Percentiles rank a stretch among this genome's conserved stretches.
Conservation (phyloP, 306 rosid species). For the Castanea mollissima region DNA sequence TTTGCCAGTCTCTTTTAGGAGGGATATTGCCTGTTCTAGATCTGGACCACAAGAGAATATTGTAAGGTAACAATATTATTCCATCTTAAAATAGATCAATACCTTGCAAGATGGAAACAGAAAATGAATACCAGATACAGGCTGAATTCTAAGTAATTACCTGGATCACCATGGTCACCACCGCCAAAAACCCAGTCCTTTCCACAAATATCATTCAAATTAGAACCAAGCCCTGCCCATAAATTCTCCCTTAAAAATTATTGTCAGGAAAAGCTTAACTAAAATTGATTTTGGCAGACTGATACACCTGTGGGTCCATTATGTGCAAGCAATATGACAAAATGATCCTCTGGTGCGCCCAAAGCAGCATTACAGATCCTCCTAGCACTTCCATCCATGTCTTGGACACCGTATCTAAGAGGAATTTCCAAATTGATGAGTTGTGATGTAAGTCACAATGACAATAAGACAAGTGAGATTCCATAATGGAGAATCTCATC, state of each 20-base stretch:
- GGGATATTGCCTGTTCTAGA: conserved; percentile 60
- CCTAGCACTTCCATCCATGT: conserved; percentile 69
- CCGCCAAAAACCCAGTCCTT: conserved; percentile 72
- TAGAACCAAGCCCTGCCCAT: conserved; percentile 81
- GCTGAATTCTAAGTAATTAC: conserved; percentile 32
- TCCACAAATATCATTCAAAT: conserved; percentile 83
- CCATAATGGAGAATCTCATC: conserved; percentile 16
- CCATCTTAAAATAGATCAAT: conserved; percentile 6
- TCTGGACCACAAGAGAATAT: conserved; percentile 37
- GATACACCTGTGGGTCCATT: conserved; percentile 76
- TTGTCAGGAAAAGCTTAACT: not conserved
- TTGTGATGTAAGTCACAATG: conserved; percentile 12
- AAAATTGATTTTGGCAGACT: conserved; percentile 14
- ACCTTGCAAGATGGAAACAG: not conserved
- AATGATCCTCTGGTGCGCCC: conserved; percentile 61
- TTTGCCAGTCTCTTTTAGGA: conserved; percentile 50
- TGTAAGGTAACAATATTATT: conserved; percentile 13
- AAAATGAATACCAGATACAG: conserved; percentile 4
- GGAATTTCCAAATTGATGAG: not conserved
- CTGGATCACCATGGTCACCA: conserved; percentile 92
- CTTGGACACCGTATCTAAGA: conserved; percentile 53
- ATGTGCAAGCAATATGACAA: conserved; percentile 74
- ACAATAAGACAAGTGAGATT: conserved; percentile 6
- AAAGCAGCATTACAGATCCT: conserved; percentile 66
- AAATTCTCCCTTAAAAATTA: conserved; percentile 17